Conservation (phyloP, 805 yeast species). For the Yamadazyma nakazawae region DNA sequence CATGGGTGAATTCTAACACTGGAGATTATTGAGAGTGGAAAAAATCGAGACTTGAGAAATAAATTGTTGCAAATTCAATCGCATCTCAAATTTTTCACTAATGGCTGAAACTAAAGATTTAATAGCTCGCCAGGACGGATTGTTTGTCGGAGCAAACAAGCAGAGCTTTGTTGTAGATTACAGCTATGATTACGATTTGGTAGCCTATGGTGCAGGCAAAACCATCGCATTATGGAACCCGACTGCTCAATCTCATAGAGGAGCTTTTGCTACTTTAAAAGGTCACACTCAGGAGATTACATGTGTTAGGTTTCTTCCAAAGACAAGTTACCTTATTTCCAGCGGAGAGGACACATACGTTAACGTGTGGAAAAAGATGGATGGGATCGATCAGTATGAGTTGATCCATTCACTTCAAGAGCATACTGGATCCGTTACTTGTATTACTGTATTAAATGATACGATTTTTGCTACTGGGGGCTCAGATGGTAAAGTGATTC, state of each 20-base stretch:
- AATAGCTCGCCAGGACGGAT: conserved; percentile 43
- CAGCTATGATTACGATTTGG: conserved; percentile 29
- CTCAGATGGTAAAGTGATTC: conserved; percentile 54
- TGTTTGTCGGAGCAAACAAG: conserved; percentile 70
- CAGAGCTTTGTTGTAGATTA: conserved; percentile 61
- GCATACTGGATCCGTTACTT: conserved; percentile 52
- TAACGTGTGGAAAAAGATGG: conserved; percentile 51
- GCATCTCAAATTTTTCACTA: conserved; percentile 7
- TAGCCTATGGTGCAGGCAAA: conserved; percentile 72
- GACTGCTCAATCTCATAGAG: conserved; percentile 34
- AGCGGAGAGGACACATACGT: conserved; percentile 67
- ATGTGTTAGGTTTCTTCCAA: conserved; percentile 53
- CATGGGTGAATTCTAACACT: conserved; percentile 22
- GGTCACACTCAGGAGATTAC: conserved; percentile 63
- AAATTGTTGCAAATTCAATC: background rate
- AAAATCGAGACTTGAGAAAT: background rate
- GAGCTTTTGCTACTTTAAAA: conserved; percentile 55
- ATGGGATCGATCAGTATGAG: conserved; percentile 25
- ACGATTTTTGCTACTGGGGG: conserved; percentile 56
- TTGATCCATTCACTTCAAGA: conserved; percentile 30
- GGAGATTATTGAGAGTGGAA: background rate
- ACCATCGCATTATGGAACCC: conserved; percentile 73
- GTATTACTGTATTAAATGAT: conserved; percentile 43
- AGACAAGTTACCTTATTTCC: conserved; percentile 47
- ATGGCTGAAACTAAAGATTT: background rate